Evolutionary conservation across 495 filamentous ascomycete genomes (phyloP).

Genomic region (Xylaria curta): DNA sequence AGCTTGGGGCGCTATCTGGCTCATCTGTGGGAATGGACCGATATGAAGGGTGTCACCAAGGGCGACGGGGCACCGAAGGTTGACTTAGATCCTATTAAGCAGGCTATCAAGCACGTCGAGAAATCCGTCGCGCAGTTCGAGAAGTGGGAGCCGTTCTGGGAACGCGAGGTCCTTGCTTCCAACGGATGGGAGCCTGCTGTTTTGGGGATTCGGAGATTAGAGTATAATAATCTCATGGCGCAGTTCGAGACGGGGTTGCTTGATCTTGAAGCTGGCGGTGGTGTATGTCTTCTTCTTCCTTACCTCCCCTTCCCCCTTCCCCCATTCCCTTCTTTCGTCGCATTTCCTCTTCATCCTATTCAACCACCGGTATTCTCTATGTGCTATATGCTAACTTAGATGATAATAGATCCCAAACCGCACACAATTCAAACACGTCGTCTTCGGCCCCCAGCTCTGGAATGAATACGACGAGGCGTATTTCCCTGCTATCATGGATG

Average conservation of each 20-base stretch:
- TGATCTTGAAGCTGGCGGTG: slow-evolving; percentile 71
- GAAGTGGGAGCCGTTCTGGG: slow-evolving; percentile 75
- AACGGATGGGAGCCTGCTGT: slow-evolving; percentile 74
- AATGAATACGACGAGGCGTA: slow-evolving; percentile 72
- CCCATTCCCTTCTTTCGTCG: too few relatives aligned
- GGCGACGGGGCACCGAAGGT: slow-evolving; percentile 49
- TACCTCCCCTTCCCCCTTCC: neutral
- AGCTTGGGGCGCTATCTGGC: slow-evolving; percentile 65
- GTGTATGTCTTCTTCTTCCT: slow-evolving; percentile 59
- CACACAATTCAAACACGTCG: slow-evolving; percentile 92
- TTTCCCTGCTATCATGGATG: slow-evolving; percentile 88
- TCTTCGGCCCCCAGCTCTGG: slow-evolving; percentile 86
- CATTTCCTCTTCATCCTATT: neutral
- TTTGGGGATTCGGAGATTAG: slow-evolving; percentile 66
- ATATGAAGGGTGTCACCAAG: slow-evolving; percentile 56
- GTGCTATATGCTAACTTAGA: slow-evolving; percentile 7
- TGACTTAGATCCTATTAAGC: slow-evolving; percentile 63
- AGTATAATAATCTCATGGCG: slow-evolving; percentile 74
- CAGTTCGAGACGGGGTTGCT: slow-evolving; percentile 83
- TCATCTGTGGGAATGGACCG: slow-evolving; percentile 70
- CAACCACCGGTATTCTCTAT: neutral
- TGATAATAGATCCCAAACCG: slow-evolving; percentile 74
- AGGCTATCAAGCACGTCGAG: slow-evolving; percentile 66
- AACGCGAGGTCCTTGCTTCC: slow-evolving; percentile 65
- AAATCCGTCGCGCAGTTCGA: slow-evolving; percentile 68